Conservation (phyloP, 139 green algal genomes). For the Mesostigma viride region DNA sequence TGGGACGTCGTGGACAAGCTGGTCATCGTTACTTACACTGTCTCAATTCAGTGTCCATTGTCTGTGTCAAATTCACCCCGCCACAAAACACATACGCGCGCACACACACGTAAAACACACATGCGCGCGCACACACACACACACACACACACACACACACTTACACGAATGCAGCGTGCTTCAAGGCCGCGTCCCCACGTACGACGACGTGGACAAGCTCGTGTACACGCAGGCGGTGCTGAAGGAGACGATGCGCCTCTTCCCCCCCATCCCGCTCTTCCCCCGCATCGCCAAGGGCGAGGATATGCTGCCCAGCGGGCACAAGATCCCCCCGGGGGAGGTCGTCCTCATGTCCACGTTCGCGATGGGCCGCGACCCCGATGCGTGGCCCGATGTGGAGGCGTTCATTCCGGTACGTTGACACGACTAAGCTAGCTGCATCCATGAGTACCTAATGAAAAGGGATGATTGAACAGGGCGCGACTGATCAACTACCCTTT, state of each 20-base stretch:
- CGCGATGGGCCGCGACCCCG: slow-evolving; percentile 42
- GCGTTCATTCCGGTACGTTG: slow-evolving; percentile 40
- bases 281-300: slow-evolving; percentile 38
- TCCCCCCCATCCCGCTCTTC: slow-evolving; percentile 60
- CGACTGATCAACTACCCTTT: no score
- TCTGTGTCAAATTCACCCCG: not conserved
- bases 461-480: no score
- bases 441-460: no score
- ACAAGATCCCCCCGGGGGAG: slow-evolving; percentile 47
- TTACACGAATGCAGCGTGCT: slow-evolving; percentile 20
- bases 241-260: slow-evolving; percentile 57
- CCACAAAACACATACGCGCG: not conserved
- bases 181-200: slow-evolving; percentile 33
- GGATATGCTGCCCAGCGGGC: slow-evolving; percentile 49
- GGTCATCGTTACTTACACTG: no score
- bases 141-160: not conserved
- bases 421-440: no score
- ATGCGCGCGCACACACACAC: not conserved
- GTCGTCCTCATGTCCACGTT: slow-evolving; percentile 59
- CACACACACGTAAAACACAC: not conserved
- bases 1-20: no score
- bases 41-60: no score
- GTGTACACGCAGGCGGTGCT: slow-evolving; percentile 30
- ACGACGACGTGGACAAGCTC: slow-evolving; percentile 28
- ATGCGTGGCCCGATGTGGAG: slow-evolving; percentile 43